These are phyloP conservation scores for Lepidium aucheri DNA, from an alignment of 345 rosid species.

Conservation along the genomic window DNA sequence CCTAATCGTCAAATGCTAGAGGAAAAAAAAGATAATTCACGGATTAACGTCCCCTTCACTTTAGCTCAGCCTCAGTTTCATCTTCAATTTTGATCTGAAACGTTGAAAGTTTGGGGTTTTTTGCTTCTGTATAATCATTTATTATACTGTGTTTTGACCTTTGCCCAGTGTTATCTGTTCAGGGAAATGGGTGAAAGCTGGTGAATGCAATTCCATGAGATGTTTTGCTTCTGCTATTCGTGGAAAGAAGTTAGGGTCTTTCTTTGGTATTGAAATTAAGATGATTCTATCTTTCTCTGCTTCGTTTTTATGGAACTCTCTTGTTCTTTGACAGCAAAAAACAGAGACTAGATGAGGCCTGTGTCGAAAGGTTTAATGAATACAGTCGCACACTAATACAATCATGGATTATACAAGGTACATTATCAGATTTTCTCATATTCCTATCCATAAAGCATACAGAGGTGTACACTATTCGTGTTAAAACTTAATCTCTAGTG, in stretches of 20 bases:
- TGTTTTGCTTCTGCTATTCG: conserved; percentile 45
- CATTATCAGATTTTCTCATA: neutral
- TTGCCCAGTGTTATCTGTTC: neutral
- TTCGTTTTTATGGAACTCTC: neutral
- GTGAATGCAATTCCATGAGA: conserved; percentile 29
- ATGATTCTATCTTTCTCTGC: neutral
- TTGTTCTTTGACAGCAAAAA: conserved; percentile 35
- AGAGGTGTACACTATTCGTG: neutral
- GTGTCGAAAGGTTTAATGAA: conserved; percentile 85
- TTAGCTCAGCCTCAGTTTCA: neutral
- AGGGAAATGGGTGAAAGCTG: conserved; percentile 39
- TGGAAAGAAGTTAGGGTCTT: conserved; percentile 44
- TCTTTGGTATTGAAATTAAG: neutral
- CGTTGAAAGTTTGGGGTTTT: neutral
- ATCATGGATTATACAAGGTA: conserved; percentile 95
- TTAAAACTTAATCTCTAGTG: neutral
- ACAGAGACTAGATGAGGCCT: conserved; percentile 83
- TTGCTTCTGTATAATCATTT: neutral
- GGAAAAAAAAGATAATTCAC: neutral
- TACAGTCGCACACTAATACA: conserved; percentile 75
- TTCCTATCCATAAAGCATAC: neutral
- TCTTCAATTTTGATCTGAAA: neutral
- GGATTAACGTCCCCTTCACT: neutral
- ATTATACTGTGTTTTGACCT: neutral
- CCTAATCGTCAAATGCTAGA: neutral